Percentiles rank a stretch among this genome's conserved stretches.
Conservation (phyloP, 352 stramenopile species). For the Sclerospora graminicola region DNA sequence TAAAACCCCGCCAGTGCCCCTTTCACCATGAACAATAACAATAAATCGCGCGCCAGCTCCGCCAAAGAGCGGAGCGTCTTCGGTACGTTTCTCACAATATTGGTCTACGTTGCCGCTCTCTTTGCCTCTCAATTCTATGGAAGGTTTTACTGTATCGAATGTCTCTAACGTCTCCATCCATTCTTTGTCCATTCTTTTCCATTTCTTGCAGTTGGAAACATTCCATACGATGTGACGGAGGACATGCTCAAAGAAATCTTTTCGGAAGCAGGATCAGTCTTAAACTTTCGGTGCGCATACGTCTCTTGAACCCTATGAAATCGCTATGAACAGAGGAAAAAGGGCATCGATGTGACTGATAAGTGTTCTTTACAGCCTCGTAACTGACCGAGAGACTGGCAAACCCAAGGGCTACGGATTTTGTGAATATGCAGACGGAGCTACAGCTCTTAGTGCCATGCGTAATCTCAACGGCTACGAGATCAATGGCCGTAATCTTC, state of each 20-base stretch:
- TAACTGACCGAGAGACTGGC: conserved; percentile 73
- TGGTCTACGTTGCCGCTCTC: conserved; percentile 3
- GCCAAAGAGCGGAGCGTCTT: conserved; percentile 84
- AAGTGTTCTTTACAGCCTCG: conserved; percentile 30
- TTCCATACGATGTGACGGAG: conserved; percentile 83
- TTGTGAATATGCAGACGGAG: conserved; percentile 77
- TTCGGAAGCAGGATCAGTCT: conserved; percentile 66
- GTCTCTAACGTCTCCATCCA: conserved; percentile 1
- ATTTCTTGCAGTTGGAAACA: conserved; percentile 62
- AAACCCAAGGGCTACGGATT: conserved; percentile 84
- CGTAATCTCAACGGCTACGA: conserved; percentile 81
- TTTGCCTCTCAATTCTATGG: background rate
- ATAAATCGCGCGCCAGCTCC: conserved; percentile 45
- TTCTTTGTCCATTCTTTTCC: conserved; percentile 4
- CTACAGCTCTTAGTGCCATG: conserved; percentile 77
- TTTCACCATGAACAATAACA: conserved; percentile 5
- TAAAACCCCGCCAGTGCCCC: too few species aligned
- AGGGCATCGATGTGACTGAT: conserved; percentile 1
- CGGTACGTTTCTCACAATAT: conserved; percentile 29
- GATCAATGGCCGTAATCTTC: conserved; percentile 73
- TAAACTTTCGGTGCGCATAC: conserved; percentile 67
- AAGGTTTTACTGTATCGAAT: background rate
- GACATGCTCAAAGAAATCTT: conserved; percentile 85
- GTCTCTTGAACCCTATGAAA: background rate
- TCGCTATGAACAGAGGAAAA: background rate